Conservation (phyloP, 768 basidiomycete species). For the Boletus rubroflammeus region DNA sequence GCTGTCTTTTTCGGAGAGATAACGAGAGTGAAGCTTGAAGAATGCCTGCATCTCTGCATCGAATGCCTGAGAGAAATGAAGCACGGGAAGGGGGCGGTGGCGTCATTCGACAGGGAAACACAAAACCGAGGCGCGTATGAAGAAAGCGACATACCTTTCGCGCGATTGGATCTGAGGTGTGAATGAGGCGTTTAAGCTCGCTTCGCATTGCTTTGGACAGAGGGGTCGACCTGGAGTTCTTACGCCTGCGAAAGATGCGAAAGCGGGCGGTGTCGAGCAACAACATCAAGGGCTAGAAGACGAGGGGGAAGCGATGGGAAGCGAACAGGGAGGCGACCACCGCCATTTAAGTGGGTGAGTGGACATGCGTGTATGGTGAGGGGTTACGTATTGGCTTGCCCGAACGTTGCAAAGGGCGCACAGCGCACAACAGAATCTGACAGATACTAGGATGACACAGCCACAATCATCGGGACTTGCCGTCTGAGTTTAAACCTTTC, state of each 20-base stretch:
- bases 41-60: slow-evolving; percentile 96
- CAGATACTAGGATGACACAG: background rate
- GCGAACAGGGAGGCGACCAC: slow-evolving; percentile 14
- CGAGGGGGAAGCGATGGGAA: slow-evolving; percentile 23
- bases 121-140: slow-evolving; percentile 36
- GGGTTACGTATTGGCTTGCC: background rate
- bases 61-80: slow-evolving; percentile 44
- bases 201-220: slow-evolving; percentile 54
- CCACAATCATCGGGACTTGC: slow-evolving; percentile 23
- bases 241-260: slow-evolving; percentile 40
- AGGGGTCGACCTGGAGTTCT: slow-evolving; percentile 37
- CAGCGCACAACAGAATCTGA: too few species aligned
- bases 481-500: slow-evolving; percentile 28
- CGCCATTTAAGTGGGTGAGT: slow-evolving; percentile 18
- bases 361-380: slow-evolving; percentile 22
- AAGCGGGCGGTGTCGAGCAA: slow-evolving; percentile 34
- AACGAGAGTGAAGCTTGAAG: slow-evolving; percentile 94
- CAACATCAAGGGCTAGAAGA: slow-evolving; percentile 11
- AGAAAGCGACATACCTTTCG: slow-evolving; percentile 48
- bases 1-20: slow-evolving; percentile 84
- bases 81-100: slow-evolving; percentile 17
- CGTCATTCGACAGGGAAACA: slow-evolving; percentile 12
- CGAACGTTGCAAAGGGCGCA: slow-evolving; percentile 7
- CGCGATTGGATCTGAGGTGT: slow-evolving; percentile 48
- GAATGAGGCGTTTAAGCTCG: slow-evolving; percentile 66